Base-by-base conservation (phyloP, 805 yeast genomes). In the Candida rishiriensis region DNA sequence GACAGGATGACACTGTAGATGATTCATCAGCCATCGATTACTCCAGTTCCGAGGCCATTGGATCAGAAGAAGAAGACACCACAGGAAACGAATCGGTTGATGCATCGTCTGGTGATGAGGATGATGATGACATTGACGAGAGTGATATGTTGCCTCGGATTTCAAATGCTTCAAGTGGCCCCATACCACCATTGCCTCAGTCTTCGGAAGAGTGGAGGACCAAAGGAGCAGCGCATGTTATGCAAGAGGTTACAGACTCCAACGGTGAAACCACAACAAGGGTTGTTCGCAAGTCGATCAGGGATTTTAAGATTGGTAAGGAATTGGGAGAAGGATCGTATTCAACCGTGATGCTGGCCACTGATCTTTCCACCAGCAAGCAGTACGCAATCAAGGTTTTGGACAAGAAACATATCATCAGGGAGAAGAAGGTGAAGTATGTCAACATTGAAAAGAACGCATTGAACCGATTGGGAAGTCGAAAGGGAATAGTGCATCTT, bases 251-350 rank as follows among this genome's bases (percentile, higher is more conserved):
- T 3, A 55, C 59, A 12, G 76, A 75, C 43, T 53, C 62, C 3
- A 61, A 70, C 12, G 88, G 87, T 10, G 66, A 78, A 59, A 63
- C 68, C 6, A 65, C 63, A 56, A 83, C 76, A 46, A 75, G 69
- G 59, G 68, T 73, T 43, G 79, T 71, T 37, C 75, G 61, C 31
- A 65, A 65, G 56, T 66, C 83, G 16, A 93, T 88, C 21, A 81
- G 82, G 52, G 98, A 93, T 63, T 93, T 90, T 63, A 82, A 80
- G 52, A 82, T 93, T 55, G 96, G 96, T 13, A 81, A 85, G 32
- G 82, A 83, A 26, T 72, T 93, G 14, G 99, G 99, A 2, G 96
- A 89, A 62, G 99, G 99, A 1, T 88, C 97, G 2, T 93, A 91
- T 60, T 90, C 97, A 3, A 88, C 96, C 0, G 99, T 91, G 10